Percentiles rank a stretch among this genome's conserved stretches.
Conservation (phyloP, 768 basidiomycete species). For the Leccinum fibrillosum region DNA sequence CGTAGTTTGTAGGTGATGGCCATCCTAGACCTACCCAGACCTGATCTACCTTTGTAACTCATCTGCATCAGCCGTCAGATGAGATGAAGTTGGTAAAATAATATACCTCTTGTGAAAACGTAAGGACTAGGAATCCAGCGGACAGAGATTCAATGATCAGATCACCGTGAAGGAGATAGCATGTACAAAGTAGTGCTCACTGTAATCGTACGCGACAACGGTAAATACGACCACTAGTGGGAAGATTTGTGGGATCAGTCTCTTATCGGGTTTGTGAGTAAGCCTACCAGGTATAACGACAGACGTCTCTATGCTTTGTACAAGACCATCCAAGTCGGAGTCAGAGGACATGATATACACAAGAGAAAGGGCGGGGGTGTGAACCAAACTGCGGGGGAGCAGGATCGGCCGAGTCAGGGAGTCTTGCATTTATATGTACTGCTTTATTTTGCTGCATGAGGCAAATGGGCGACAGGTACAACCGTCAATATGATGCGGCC, state of each 20-base stretch:
- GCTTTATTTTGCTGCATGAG: not conserved
- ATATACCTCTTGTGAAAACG: slow-evolving; percentile 10
- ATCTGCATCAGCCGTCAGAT: not conserved
- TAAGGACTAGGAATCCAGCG: slow-evolving; percentile 4
- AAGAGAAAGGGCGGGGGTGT: not conserved
- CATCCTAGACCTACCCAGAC: not conserved
- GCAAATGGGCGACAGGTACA: not conserved
- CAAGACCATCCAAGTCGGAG: not conserved
- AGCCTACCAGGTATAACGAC: not conserved
- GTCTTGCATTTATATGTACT: no score
- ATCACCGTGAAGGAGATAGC: not conserved
- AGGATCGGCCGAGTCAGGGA: no score
- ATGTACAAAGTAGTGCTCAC: not conserved
- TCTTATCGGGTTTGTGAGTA: not conserved
- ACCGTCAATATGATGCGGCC: no score
- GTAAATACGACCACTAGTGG: slow-evolving; percentile 2
- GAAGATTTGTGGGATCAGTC: not conserved
- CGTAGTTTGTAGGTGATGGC: no score
- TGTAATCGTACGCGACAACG: slow-evolving; percentile 14
- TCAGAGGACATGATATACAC: not conserved
- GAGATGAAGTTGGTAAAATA: not conserved
- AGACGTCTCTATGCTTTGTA: not conserved
- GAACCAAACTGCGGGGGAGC: not conserved
- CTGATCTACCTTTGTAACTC: slow-evolving; percentile 2
- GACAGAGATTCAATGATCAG: not conserved